These are phyloP conservation scores for Myriosclerotinia curreyana DNA, from an alignment of 2,329 filamentous ascomycete genomes.

Conservation along the genomic window DNA sequence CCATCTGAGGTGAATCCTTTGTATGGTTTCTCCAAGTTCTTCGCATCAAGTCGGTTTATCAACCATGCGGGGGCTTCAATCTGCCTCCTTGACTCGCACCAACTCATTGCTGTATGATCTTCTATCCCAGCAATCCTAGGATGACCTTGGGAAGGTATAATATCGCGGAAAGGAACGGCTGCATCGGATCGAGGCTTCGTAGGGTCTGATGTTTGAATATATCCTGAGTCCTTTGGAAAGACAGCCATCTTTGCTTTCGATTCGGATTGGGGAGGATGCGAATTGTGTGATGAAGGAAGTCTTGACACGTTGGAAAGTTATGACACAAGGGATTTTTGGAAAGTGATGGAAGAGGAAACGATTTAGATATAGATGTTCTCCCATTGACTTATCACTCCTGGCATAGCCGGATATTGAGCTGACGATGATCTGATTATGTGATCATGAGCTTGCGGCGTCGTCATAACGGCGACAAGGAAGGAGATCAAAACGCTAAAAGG, in stretches of 20 bases:
- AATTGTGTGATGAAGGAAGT: neutral
- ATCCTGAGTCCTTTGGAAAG: conserved; percentile 32
- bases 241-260: conserved; percentile 29
- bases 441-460: conserved; percentile 17
- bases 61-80: conserved; percentile 38
- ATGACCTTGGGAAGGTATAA: conserved; percentile 31
- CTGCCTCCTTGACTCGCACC: conserved; percentile 36
- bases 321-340: conserved; percentile 7
- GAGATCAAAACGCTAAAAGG: no score
- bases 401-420: neutral
- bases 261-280: neutral
- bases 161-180: conserved; percentile 35
- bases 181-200: conserved; percentile 34
- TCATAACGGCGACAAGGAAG: no score
- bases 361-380: conserved; percentile 13
- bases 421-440: neutral
- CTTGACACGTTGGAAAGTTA: neutral
- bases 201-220: conserved; percentile 33
- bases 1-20: conserved; percentile 38
- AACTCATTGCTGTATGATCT: conserved; percentile 33
- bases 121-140: conserved; percentile 35
- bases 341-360: neutral
- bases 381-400: conserved; percentile 2
- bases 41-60: conserved; percentile 36
- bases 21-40: conserved; percentile 37